A percentile compares a stretch with the other conserved stretches of the same genome.
Evolutionary conservation across 352 stramenopile species (phyloP).

Genomic region (Globisporangium okanoganense): DNA sequence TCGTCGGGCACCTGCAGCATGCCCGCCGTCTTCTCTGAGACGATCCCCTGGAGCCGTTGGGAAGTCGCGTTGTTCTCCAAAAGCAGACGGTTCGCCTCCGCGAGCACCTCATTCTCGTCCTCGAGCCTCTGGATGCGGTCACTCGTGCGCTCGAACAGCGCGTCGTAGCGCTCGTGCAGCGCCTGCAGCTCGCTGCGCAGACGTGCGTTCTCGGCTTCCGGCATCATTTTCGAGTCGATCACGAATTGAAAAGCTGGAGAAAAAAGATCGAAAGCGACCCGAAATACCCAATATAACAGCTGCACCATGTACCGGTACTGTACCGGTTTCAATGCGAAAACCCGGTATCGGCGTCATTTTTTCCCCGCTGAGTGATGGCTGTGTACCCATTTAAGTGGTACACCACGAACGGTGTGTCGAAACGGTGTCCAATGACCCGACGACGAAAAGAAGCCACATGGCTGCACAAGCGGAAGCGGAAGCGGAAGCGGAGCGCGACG

Average conservation of each 20-base stretch:
- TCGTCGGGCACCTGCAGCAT: slow-evolving; percentile 61
- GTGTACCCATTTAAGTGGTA: too few relatives aligned
- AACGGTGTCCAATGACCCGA: too few relatives aligned
- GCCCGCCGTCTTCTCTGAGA: background rate
- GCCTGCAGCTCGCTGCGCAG: slow-evolving; percentile 38
- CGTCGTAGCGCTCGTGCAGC: slow-evolving; percentile 52
- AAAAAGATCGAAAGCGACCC: too few relatives aligned
- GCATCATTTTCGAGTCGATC: slow-evolving; percentile 4
- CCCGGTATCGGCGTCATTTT: too few relatives aligned
- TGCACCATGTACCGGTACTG: too few relatives aligned
- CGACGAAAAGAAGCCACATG: background rate
- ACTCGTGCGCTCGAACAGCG: slow-evolving; percentile 24
- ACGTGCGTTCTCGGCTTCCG: slow-evolving; percentile 42
- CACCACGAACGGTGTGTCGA: too few relatives aligned
- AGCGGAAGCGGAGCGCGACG: slow-evolving; percentile 25
- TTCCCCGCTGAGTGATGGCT: too few relatives aligned
- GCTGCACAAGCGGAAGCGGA: background rate
- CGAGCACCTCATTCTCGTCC: slow-evolving; percentile 73
- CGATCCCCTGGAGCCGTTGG: slow-evolving; percentile 2
- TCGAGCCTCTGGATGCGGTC: slow-evolving; percentile 51
- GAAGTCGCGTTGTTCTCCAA: slow-evolving; percentile 45
- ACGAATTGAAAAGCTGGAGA: too few relatives aligned
- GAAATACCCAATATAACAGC: too few relatives aligned
- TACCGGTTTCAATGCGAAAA: too few relatives aligned
- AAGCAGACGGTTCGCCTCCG: slow-evolving; percentile 67